These are phyloP conservation scores for Ascochyta clinopodiicola DNA, from an alignment of 2,329 filamentous ascomycete species.

Conservation along the genomic window DNA sequence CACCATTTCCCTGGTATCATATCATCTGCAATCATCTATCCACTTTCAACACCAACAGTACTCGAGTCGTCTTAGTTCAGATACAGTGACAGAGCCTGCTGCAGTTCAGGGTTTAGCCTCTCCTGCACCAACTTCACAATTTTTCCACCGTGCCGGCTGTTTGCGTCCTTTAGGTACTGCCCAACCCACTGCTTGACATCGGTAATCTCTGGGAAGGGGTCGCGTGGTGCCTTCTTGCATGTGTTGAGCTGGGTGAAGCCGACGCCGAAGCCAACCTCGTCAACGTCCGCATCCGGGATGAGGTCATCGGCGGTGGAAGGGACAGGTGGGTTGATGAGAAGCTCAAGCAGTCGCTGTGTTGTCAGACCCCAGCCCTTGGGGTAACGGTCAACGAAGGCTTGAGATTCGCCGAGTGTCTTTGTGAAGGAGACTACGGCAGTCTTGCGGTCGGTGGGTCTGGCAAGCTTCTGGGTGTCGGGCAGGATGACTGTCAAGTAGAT, in stretches of 20 bases:
- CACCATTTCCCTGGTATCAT: conserved; percentile 20
- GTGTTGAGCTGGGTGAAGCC: conserved; percentile 95
- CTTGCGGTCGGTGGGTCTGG: conserved; percentile 88
- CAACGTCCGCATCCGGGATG: conserved; percentile 86
- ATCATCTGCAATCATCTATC: conserved; percentile 5
- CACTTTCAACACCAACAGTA: background rate
- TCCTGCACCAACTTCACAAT: conserved; percentile 75
- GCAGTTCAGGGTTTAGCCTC: conserved; percentile 61
- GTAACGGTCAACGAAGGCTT: conserved; percentile 76
- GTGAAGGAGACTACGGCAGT: conserved; percentile 91
- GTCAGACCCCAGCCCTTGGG: conserved; percentile 85
- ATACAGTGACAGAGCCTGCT: conserved; percentile 48
- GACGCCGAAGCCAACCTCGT: conserved; percentile 93
- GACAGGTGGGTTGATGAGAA: conserved; percentile 87
- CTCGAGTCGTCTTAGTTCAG: conserved; percentile 14
- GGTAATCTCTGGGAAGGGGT: conserved; percentile 85
- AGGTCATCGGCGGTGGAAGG: conserved; percentile 71
- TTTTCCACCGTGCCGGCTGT: conserved; percentile 73
- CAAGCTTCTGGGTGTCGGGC: conserved; percentile 85
- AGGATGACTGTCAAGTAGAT: conserved; percentile 89
- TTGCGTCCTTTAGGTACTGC: conserved; percentile 76
- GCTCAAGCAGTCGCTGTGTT: conserved; percentile 84
- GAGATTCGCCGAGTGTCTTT: conserved; percentile 86
- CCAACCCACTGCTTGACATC: conserved; percentile 86
- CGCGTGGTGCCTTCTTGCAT: conserved; percentile 74